Evolutionary conservation across 257 asterid genomes (phyloP).

Genomic region (Solanum boliviense): DNA sequence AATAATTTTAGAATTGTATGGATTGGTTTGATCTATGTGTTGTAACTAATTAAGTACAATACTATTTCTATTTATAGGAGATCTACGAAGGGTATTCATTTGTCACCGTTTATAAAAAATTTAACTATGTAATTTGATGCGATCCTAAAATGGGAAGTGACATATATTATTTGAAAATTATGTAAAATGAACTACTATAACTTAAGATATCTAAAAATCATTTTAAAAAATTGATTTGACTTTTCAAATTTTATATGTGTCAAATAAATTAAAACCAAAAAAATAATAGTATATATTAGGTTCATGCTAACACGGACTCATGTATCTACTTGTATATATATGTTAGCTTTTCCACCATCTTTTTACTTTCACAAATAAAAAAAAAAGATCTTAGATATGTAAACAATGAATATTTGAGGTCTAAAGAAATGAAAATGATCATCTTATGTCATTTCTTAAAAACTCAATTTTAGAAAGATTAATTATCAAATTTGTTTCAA

Average conservation of each 20-base stretch:
- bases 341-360: not conserved
- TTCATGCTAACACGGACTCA: no score
- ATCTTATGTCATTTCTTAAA: not conserved
- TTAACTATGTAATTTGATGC: not conserved
- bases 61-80: not conserved
- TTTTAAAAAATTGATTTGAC: not conserved
- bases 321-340: not conserved
- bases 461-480: no score
- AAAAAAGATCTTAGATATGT: not conserved
- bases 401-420: not conserved
- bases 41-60: not conserved
- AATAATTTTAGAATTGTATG: not conserved
- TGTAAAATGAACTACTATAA: not conserved
- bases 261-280: no score
- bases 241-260: no score
- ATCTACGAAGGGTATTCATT: not conserved
- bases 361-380: not conserved
- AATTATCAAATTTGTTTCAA: not conserved
- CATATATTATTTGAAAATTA: no score
- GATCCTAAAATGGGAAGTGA: no score
- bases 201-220: no score
- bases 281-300: no score
- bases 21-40: not conserved
- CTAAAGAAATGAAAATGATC: not conserved
- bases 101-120: not conserved